A percentile compares a stretch with the other conserved stretches of the same genome.
Evolutionary conservation across 306 rosid genomes (phyloP).

Genomic region (Malus fusca): DNA sequence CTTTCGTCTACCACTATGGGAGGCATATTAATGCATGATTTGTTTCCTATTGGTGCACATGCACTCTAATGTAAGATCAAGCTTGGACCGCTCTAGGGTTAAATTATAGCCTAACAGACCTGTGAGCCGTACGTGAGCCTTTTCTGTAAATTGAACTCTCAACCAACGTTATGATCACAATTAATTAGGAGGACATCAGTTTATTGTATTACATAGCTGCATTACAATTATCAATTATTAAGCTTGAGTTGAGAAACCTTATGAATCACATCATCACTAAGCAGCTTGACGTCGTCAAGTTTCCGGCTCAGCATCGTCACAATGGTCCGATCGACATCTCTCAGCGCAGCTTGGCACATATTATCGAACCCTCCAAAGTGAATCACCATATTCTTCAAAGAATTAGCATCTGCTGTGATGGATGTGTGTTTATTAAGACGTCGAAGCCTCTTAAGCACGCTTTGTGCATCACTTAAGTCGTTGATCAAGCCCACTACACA

Average conservation of each 20-base stretch:
- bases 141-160: not conserved
- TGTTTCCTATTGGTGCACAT: not conserved
- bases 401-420: not conserved
- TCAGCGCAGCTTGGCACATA: conserved; percentile 1
- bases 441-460: not conserved
- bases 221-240: not conserved
- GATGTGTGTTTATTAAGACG: not conserved
- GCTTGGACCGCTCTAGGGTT: not conserved
- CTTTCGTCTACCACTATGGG: not conserved
- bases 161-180: not conserved
- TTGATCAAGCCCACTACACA: conserved; percentile 10
- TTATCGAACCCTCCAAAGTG: conserved; percentile 3
- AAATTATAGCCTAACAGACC: not conserved
- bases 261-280: not conserved
- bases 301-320: conserved; percentile 12
- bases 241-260: not conserved
- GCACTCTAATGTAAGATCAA: not conserved
- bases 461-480: not conserved
- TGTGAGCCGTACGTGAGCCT: not conserved
- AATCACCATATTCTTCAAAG: not conserved
- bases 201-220: not conserved
- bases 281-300: conserved; percentile 18
- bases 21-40: not conserved
- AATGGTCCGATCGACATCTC: conserved; percentile 14
- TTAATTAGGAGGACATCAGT: not conserved